Evolutionary conservation across 1,284 basidiomycete species (phyloP).

Genomic region (Cryptococcus maquisensis): DNA sequence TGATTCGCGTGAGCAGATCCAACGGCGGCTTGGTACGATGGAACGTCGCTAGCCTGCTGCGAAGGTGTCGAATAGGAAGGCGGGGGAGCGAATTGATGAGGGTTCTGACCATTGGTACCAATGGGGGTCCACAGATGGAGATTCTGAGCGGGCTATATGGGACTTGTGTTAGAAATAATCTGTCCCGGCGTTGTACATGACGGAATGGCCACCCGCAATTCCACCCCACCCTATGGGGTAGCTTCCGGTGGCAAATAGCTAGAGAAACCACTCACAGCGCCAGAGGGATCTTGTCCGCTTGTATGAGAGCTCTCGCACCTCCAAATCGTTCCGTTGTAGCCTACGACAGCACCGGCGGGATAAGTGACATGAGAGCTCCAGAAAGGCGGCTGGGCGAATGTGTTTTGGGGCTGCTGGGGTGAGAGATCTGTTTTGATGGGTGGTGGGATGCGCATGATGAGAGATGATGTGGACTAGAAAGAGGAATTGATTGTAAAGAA

Average conservation of each 20-base stretch:
- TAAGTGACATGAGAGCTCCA: slow-evolving; percentile 28
- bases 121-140: slow-evolving; percentile 40
- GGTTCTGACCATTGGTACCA: slow-evolving; percentile 1
- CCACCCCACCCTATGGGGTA: neutral
- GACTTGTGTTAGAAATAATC: neutral
- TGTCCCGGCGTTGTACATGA: neutral
- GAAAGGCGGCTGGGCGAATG: slow-evolving; percentile 1
- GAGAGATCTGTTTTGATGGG: neutral
- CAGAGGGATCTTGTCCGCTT: slow-evolving; percentile 17
- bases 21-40: slow-evolving; percentile 1
- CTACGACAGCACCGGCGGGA: slow-evolving; percentile 27
- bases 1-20: neutral
- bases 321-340: slow-evolving; percentile 37
- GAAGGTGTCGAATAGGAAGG: slow-evolving; percentile 2
- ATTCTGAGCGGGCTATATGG: slow-evolving; percentile 28
- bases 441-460: neutral
- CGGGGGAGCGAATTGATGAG: slow-evolving; percentile 5
- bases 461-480: too few relatives aligned
- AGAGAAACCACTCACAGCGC: slow-evolving; percentile 20
- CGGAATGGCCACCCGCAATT: too few relatives aligned
- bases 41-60: neutral
- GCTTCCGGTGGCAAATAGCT: slow-evolving; percentile 1
- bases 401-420: neutral
- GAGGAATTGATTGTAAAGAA: too few relatives aligned
- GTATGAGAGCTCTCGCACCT: slow-evolving; percentile 34